Evolutionary conservation across 2,329 filamentous ascomycete species (phyloP), one percentile per base, ranked within the genome.

Genomic region (Colletotrichum sp.): DNA sequence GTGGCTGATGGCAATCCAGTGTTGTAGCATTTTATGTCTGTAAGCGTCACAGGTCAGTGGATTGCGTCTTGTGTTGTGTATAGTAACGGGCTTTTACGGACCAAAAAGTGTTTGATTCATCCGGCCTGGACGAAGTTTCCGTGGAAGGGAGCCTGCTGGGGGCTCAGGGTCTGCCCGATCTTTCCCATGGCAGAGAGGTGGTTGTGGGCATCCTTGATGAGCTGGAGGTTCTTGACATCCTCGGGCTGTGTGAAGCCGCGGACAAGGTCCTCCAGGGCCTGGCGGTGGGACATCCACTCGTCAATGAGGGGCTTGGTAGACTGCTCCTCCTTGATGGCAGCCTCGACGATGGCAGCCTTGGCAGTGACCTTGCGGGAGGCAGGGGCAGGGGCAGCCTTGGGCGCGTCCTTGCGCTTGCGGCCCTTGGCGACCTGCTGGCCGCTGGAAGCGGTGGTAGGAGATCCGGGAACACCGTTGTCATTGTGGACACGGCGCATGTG

Each of bases 401-500:
- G 80, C 28, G 83, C 82, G 21, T 92, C 90, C 89, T 91, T 92
- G 76, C 90, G 86, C 88, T 92, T 92, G 79, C 90, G 89, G 78
- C 88, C 87, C 85, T 91, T 90, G 81, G 84, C 79, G 66, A 85
- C 82, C 52, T 84, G 80, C 68, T 84, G 84, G 44, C 79, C 80
- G 67, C 74, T 70, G 65, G 70, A 78, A 62, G 77, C 72, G 49
- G 79, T 79, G 32, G 81, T 77, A 10, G 87, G 86, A 39, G 89
- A 88, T 28, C 83, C 86, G 57, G 85, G 81, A 78, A 85, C 86
- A 59, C 88, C 87, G 77, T 88, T 88, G 81, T 92, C 91, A 79
- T 93, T 93, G 87, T 99, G 96, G 9, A 98, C 96, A 78, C 96
- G 94, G 87, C 95, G 95, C 96, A 98, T 98, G 89, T 99, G 96